Evolutionary conservation across 1,284 basidiomycete genomes (phyloP).

Genomic region (Leccinum discolor): DNA sequence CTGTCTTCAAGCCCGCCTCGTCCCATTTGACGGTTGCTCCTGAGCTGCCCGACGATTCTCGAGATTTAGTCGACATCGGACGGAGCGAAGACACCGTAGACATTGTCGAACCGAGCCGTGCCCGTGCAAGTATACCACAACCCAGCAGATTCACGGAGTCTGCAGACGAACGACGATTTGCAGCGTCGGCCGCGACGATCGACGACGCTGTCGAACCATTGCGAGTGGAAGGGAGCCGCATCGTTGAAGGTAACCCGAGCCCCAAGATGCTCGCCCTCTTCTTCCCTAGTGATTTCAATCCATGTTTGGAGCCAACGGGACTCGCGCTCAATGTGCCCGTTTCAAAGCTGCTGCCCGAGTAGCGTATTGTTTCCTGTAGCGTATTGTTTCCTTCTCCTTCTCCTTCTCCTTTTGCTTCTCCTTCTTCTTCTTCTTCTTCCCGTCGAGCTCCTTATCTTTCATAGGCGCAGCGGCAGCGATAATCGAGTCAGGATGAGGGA

Average conservation of each 20-base stretch:
- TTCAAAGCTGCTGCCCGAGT: constrained; percentile 67
- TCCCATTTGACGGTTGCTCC: constrained; percentile 56
- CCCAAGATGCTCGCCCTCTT: constrained; percentile 43
- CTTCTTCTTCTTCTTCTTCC: constrained; percentile 36
- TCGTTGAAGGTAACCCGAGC: no score
- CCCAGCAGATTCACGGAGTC: constrained; percentile 40
- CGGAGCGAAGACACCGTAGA: constrained; percentile 58
- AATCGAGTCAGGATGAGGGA: constrained; percentile 35
- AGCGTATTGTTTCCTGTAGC: constrained; percentile 33
- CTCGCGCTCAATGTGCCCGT: constrained; percentile 51
- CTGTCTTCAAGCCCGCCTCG: constrained; percentile 57
- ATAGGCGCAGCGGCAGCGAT: constrained; percentile 12
- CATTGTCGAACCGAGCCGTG: constrained; percentile 45
- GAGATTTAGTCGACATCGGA: constrained; percentile 56
- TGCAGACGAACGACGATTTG: constrained; percentile 41
- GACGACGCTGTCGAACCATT: constrained; percentile 41
- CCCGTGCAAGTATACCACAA: constrained; percentile 30
- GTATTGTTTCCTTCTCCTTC: constrained; percentile 19
- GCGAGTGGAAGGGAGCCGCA: no score
- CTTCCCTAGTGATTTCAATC: constrained; percentile 40
- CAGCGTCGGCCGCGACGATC: constrained; percentile 13
- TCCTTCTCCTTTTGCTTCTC: constrained; percentile 15
- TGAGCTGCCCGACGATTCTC: constrained; percentile 49
- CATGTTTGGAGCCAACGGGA: constrained; percentile 31
- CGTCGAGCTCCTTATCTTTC: constrained; percentile 36